Percentiles rank a stretch among this genome's conserved stretches.
Evolutionary conservation across 2,329 filamentous ascomycete genomes (phyloP).

Genomic region (Talaromyces sp.): DNA sequence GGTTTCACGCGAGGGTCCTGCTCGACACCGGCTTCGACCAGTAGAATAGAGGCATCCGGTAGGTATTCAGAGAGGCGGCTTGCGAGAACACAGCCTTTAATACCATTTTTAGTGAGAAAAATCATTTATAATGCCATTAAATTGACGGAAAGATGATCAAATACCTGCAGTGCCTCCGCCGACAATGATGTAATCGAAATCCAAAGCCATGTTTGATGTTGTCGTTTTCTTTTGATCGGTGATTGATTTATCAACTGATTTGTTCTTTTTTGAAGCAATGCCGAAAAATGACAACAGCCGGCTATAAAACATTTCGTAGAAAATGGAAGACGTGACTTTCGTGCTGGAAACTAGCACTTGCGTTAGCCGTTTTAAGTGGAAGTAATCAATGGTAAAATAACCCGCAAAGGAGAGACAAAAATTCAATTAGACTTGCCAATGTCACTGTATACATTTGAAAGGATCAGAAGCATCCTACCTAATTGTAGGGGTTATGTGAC

Average conservation of each 20-base stretch:
- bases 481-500: background rate
- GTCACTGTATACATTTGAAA: background rate
- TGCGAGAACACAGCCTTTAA: background rate
- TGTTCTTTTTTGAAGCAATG: background rate
- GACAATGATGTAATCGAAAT: background rate
- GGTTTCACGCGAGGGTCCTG: background rate
- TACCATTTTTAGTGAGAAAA: background rate
- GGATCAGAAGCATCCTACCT: background rate
- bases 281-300: background rate
- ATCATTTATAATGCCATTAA: background rate
- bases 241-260: background rate
- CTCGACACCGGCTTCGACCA: background rate
- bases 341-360: background rate
- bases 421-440: background rate
- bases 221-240: background rate
- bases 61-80: background rate
- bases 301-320: background rate
- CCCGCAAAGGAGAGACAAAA: background rate
- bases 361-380: background rate
- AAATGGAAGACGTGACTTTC: background rate
- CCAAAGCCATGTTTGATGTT: background rate
- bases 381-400: background rate
- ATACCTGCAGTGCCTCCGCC: constrained; percentile 2
- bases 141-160: background rate
- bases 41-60: background rate